Percentiles rank a stretch among this genome's conserved stretches.
phyloP scores from a whole-genome alignment of 2,329 filamentous ascomycete species.

The Parafenestella ontariensis region DNA sequence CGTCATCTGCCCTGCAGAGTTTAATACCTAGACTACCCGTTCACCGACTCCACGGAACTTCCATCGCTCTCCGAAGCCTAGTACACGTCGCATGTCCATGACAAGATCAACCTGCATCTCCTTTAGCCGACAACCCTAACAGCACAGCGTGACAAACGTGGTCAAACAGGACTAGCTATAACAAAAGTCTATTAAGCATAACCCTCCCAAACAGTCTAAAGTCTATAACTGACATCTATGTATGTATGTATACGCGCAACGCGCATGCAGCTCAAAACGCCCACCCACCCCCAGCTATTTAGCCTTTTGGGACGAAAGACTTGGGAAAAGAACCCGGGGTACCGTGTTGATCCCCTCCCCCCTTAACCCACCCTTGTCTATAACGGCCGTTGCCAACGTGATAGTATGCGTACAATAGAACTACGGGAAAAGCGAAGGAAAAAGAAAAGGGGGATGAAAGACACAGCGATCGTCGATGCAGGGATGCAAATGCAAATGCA shows the following conservation, averaged over 20 bases:
- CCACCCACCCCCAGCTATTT: background rate
- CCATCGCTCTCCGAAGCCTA: background rate
- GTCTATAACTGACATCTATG: slow-evolving; percentile 1
- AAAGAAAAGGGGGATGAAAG: background rate
- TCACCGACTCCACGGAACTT: background rate
- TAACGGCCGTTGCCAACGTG: background rate
- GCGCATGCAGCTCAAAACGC: background rate
- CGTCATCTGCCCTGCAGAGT: background rate
- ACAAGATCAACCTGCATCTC: background rate
- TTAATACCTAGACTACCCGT: background rate
- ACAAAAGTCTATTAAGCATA: background rate
- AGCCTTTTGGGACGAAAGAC: background rate
- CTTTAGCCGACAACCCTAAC: background rate
- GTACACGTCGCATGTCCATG: background rate
- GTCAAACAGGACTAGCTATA: background rate
- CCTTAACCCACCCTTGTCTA: background rate
- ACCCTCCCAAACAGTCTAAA: background rate
- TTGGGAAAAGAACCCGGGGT: background rate
- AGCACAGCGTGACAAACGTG: background rate
- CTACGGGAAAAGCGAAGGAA: background rate
- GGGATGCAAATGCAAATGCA: background rate
- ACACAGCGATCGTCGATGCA: background rate
- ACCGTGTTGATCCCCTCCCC: no score
- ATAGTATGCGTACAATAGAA: background rate
- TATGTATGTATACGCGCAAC: background rate